phyloP scores from a whole-genome alignment of 2,329 filamentous ascomycete genomes.

The Tolypocladium ovalisporum region DNA sequence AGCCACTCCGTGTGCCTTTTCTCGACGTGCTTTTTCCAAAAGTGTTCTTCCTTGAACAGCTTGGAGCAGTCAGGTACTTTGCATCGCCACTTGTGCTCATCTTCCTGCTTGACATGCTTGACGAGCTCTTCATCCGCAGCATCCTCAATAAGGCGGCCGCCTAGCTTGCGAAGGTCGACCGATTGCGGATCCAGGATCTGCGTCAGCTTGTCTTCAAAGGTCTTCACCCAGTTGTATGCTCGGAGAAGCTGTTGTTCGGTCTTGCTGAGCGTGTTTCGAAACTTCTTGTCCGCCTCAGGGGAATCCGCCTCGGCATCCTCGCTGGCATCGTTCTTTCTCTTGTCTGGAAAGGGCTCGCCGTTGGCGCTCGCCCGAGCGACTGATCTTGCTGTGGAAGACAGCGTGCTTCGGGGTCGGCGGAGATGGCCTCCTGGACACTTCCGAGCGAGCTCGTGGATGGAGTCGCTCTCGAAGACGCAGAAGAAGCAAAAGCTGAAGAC shows the following conservation, averaged over 20 bases:
- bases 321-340: slow-evolving; percentile 60
- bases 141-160: slow-evolving; percentile 78
- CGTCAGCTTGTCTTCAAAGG: slow-evolving; percentile 91
- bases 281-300: slow-evolving; percentile 56
- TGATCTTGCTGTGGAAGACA: slow-evolving; percentile 72
- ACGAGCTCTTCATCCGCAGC: slow-evolving; percentile 74
- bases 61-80: slow-evolving; percentile 94
- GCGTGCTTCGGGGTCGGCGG: slow-evolving; percentile 74
- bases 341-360: slow-evolving; percentile 74
- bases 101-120: slow-evolving; percentile 92
- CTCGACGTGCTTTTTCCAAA: slow-evolving; percentile 97
- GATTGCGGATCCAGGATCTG: slow-evolving; percentile 87
- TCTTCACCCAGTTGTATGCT: slow-evolving; percentile 98
- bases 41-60: slow-evolving; percentile 92
- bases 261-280: slow-evolving; percentile 59
- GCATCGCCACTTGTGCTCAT: slow-evolving; percentile 93
- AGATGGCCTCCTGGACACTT: slow-evolving; percentile 98
- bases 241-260: slow-evolving; percentile 85
- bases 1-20: slow-evolving; percentile 90
- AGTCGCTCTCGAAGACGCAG: slow-evolving; percentile 97
- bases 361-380: slow-evolving; percentile 77
- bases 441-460: slow-evolving; percentile 85
- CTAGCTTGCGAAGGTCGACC: slow-evolving; percentile 80
- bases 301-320: slow-evolving; percentile 43
- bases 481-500: slow-evolving; percentile 99